Percentiles rank a stretch among this genome's conserved stretches.
Conservation (phyloP, 768 basidiomycete genomes). For the Suillus cothurnatus region DNA sequence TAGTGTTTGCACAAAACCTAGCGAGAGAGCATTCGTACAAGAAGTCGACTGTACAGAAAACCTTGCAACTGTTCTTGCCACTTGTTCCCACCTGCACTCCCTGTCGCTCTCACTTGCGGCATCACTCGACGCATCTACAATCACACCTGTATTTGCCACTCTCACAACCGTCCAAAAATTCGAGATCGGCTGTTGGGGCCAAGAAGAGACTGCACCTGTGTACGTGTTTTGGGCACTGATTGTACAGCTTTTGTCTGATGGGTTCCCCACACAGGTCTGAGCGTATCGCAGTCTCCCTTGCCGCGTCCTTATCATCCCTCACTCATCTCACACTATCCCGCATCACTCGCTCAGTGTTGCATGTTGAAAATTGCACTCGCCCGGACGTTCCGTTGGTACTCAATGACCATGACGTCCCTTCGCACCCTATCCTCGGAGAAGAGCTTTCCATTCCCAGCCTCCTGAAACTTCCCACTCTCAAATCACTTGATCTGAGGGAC, state of each 20-base stretch:
- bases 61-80: constrained; percentile 51
- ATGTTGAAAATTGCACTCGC: constrained; percentile 52
- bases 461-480: constrained; percentile 62
- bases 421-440: constrained; percentile 53
- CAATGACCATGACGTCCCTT: constrained; percentile 62
- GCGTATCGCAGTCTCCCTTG: constrained; percentile 68
- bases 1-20: constrained; percentile 45
- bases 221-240: constrained; percentile 25
- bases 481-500: constrained; percentile 63
- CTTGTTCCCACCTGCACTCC: constrained; percentile 45
- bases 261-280: constrained; percentile 39
- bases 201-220: constrained; percentile 39
- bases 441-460: constrained; percentile 67
- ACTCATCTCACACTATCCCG: constrained; percentile 59
- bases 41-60: constrained; percentile 43
- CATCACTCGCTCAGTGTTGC: constrained; percentile 66
- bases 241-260: constrained; percentile 14
- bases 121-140: constrained; percentile 20
- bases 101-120: constrained; percentile 31
- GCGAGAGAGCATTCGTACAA: constrained; percentile 25
- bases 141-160: constrained; percentile 26
- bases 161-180: constrained; percentile 22
- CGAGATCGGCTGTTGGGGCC: constrained; percentile 28
- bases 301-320: constrained; percentile 57
- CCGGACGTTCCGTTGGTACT: constrained; percentile 57